Conservation (phyloP, 208 protist genomes). For the Porcisia deanei region DNA sequence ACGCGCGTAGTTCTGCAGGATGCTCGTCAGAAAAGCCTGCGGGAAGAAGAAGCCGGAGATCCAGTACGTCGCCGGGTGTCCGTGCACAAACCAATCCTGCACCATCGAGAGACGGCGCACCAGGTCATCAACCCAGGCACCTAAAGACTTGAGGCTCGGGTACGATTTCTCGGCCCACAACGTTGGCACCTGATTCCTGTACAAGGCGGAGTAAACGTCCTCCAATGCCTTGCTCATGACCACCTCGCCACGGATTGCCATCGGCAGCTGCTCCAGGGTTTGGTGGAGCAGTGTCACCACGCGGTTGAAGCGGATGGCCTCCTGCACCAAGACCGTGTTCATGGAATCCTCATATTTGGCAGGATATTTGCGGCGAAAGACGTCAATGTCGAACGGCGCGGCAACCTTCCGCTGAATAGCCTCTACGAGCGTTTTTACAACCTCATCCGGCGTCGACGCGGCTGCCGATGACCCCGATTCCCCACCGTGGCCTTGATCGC, state of each 20-base stretch:
- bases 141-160: slow-evolving; percentile 94
- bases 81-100: slow-evolving; percentile 92
- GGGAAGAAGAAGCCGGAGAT: slow-evolving; percentile 98
- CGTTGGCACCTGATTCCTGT: slow-evolving; percentile 95
- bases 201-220: slow-evolving; percentile 92
- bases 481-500: slow-evolving; percentile 39
- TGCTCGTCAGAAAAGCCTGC: slow-evolving; percentile 94
- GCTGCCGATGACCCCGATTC: slow-evolving; percentile 16
- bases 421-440: slow-evolving; percentile 75
- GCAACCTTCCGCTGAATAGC: slow-evolving; percentile 84
- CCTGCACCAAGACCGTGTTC: slow-evolving; percentile 98
- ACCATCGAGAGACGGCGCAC: slow-evolving; percentile 93
- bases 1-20: slow-evolving; percentile 96
- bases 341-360: slow-evolving; percentile 97
- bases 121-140: slow-evolving; percentile 95
- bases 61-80: slow-evolving; percentile 94
- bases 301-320: slow-evolving; percentile 96
- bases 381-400: slow-evolving; percentile 83
- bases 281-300: slow-evolving; percentile 84
- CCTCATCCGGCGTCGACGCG: slow-evolving; percentile 71
- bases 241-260: slow-evolving; percentile 97
- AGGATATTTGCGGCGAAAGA: slow-evolving; percentile 91
- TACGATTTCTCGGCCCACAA: slow-evolving; percentile 93
- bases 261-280: slow-evolving; percentile 81
- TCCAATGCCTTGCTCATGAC: slow-evolving; percentile 98